Conservation (phyloP, 176 grass and related monocot species). For the Rhynchospora tenuis region DNA sequence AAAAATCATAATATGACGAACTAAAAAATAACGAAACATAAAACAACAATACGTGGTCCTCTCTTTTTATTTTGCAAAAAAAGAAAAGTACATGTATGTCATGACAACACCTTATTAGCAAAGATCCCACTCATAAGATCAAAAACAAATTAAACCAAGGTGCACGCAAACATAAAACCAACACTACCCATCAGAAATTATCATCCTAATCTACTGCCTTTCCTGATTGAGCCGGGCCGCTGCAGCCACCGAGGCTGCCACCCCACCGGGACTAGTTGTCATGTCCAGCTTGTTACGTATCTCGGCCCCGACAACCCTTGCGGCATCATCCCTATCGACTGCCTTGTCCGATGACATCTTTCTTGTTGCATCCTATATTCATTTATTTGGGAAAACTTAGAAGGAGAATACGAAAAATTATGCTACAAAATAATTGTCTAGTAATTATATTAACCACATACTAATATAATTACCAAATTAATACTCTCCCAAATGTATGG, state of each 20-base stretch:
- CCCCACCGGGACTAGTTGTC: slow-evolving; percentile 28
- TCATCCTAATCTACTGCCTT: not conserved
- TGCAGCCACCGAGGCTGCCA: slow-evolving; percentile 36
- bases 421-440: too few species aligned
- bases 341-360: slow-evolving; percentile 49
- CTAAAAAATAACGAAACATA: too few species aligned
- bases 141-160: not conserved
- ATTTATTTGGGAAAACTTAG: not conserved
- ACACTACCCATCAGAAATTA: not conserved
- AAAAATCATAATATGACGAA: too few species aligned
- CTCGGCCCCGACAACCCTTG: slow-evolving; percentile 40
- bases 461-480: too few species aligned
- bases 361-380: slow-evolving; percentile 35
- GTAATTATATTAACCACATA: too few species aligned
- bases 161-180: not conserved
- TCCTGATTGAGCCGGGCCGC: slow-evolving; percentile 57
- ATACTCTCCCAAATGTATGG: too few species aligned
- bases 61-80: not conserved
- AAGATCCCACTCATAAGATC: not conserved
- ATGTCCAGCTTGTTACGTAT: slow-evolving; percentile 34
- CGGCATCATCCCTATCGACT: slow-evolving; percentile 45
- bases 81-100: not conserved
- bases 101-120: not conserved
- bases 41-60: not conserved
- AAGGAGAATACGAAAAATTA: too few species aligned